Evolutionary conservation across 2,329 filamentous ascomycete species (phyloP), one percentile per base, ranked within the genome.

Genomic region (Calonectria naviculata): DNA sequence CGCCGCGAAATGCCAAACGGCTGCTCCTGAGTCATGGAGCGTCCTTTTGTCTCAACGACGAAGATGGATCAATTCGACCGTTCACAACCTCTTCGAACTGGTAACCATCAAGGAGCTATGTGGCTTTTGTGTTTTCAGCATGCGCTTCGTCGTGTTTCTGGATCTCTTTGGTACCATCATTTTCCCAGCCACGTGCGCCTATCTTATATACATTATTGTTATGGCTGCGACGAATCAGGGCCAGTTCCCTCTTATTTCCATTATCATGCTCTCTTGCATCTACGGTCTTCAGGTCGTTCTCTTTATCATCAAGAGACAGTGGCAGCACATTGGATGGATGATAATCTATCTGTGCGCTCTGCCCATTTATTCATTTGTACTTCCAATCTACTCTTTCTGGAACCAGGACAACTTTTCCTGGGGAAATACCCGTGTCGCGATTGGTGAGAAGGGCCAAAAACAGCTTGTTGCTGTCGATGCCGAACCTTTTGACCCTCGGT

Each of bases 261-360:
- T 99, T 74, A 89, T 94, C 80, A 96, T 99, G 88, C 85, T 99
- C 81, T 95, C 93, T 31, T 94, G 90, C 71, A 95, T 98, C n/a
- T 99, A 99, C 80, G 97, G 97, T 88, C 90, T 99, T 4, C 97
- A 99, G 81, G 95, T 95, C 2, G 85, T 98, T 71, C 97, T 98
- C 79, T 99, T 99, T 86, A 95, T 98, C 77, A 87, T 98, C 78
- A 98, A 97, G 87, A 90, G 97, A 62, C 95, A 98, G 84, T 99
- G 97, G 97, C 95, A 99, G 82, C 95, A 98, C 81, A 90, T 98
- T 72, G 97, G 97, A 76, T 99, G 97, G 97, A 98, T 99, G 95
- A 93, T 99, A 75, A 98, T 99, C 81, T 99, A 99, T 85, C 89
- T 99, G 72, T 78, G 97, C 17, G 97, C 97, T 5, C 98, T 94